A percentile compares a stretch with the other conserved stretches of the same genome.
These are phyloP conservation scores for Tausonia pullulans DNA, from an alignment of 1,284 basidiomycete genomes.

Conservation along the genomic window DNA sequence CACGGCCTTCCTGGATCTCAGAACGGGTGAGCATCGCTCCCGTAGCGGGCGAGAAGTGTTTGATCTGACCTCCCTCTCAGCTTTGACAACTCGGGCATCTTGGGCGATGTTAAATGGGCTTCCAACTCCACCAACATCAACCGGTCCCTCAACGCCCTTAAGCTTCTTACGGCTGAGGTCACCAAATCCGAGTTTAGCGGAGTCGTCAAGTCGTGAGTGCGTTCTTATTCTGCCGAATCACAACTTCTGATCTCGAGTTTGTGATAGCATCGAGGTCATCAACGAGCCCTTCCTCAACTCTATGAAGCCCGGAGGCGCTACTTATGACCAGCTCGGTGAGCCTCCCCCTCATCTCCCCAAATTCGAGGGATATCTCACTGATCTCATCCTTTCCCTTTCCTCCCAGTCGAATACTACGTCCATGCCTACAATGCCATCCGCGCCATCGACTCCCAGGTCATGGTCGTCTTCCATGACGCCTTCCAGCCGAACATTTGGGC, in stretches of 20 bases:
- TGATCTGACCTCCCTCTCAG: constrained; percentile 16
- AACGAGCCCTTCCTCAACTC: constrained; percentile 28
- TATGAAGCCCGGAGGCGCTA: neutral
- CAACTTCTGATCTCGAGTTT: constrained; percentile 14
- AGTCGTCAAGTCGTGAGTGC: constrained; percentile 26
- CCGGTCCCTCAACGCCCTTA: constrained; percentile 26
- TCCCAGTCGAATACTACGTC: constrained; percentile 23
- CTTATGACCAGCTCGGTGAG: constrained; percentile 1
- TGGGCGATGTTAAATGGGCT: constrained; percentile 25
- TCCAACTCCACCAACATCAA: constrained; percentile 28
- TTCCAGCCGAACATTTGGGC: constrained; percentile 25
- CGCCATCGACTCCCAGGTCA: constrained; percentile 23
- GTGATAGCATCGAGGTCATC: constrained; percentile 44
- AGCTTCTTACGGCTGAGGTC: constrained; percentile 40
- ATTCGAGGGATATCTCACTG: constrained; percentile 21
- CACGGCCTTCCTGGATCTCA: constrained; percentile 27
- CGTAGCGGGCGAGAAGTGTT: neutral
- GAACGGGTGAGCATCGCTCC: neutral
- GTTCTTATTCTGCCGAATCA: neutral
- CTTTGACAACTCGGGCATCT: constrained; percentile 40
- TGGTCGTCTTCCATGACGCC: constrained; percentile 32
- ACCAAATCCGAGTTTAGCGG: constrained; percentile 24
- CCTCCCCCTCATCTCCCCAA: constrained; percentile 16
- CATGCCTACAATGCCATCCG: constrained; percentile 27
- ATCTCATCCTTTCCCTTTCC: constrained; percentile 22